Evolutionary conservation across 148 eudicot species (phyloP).

Genomic region (Talinum fruticosum): DNA sequence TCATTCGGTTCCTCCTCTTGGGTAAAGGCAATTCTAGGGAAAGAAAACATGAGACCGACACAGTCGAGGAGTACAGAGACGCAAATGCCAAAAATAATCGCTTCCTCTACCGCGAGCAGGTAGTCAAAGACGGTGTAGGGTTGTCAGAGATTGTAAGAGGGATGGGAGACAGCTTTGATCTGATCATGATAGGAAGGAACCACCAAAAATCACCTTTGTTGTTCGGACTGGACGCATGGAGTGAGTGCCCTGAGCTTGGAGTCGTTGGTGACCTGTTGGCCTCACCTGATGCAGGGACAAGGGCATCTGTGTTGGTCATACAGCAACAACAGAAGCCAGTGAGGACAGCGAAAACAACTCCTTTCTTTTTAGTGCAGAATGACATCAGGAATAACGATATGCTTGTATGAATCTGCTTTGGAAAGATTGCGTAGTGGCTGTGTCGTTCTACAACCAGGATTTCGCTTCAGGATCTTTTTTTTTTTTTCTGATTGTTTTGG

Average conservation of each 20-base stretch:
- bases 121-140: slow-evolving; percentile 57
- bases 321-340: slow-evolving; percentile 64
- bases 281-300: slow-evolving; percentile 42
- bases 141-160: slow-evolving; percentile 38
- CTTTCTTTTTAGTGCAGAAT: slow-evolving; percentile 1
- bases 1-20: slow-evolving; percentile 51
- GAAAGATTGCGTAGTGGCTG: slow-evolving; percentile 4
- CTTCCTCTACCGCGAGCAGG: slow-evolving; percentile 44
- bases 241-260: slow-evolving; percentile 71
- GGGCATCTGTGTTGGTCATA: slow-evolving; percentile 61
- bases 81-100: slow-evolving; percentile 32
- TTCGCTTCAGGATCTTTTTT: not conserved
- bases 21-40: slow-evolving; percentile 46
- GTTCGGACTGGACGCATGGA: slow-evolving; percentile 62
- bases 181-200: slow-evolving; percentile 56
- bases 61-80: slow-evolving; percentile 34
- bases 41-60: slow-evolving; percentile 38
- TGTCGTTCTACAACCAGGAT: slow-evolving; percentile 10
- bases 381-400: slow-evolving; percentile 12
- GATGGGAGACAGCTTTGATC: slow-evolving; percentile 37
- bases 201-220: slow-evolving; percentile 38
- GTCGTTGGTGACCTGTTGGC: slow-evolving; percentile 64
- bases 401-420: slow-evolving; percentile 8
- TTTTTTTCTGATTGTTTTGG: no score
- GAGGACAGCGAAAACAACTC: slow-evolving; percentile 20